Conservation (phyloP, 2,329 filamentous ascomycete species). For the Pseudocercospora vitis region DNA sequence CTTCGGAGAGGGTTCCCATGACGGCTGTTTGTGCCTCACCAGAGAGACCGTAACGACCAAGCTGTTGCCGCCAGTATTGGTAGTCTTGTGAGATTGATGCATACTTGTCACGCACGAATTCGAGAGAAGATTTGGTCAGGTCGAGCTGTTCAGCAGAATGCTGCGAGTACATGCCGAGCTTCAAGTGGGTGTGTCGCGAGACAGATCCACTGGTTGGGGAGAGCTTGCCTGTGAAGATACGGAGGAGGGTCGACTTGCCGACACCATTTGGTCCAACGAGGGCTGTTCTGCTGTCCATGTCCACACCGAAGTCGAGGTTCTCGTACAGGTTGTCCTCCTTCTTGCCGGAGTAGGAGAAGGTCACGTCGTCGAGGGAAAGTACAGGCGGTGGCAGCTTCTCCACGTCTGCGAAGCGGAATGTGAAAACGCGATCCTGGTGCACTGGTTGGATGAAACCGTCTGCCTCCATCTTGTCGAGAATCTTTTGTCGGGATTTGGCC, state of each 20-base stretch:
- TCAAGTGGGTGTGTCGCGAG: constrained; percentile 93
- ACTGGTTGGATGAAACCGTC: constrained; percentile 97
- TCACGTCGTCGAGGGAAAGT: constrained; percentile 93
- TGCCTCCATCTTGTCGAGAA: constrained; percentile 99
- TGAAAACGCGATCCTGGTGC: constrained; percentile 80
- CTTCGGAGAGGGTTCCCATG: constrained; percentile 97
- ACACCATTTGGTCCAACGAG: constrained; percentile 99
- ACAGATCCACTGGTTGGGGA: constrained; percentile 80
- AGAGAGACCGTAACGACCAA: constrained; percentile 88
- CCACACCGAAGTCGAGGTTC: constrained; percentile 95
- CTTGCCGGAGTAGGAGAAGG: constrained; percentile 95
- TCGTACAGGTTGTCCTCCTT: constrained; percentile 90
- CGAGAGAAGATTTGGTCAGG: constrained; percentile 93
- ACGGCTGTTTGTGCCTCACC: constrained; percentile 94
- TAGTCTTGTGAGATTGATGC: constrained; percentile 86
- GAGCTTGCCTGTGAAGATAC: constrained; percentile 94
- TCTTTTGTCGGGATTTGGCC: constrained; percentile 99
- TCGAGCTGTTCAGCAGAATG: constrained; percentile 98
- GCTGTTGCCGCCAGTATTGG: constrained; percentile 98
- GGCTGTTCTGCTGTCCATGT: constrained; percentile 98
- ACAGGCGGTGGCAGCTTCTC: constrained; percentile 99
- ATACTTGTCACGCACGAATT: constrained; percentile 98
- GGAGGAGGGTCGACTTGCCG: constrained; percentile 93
- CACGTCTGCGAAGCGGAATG: constrained; percentile 96
- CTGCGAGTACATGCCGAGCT: constrained; percentile 96